These are phyloP conservation scores for Dunaliella primolecta DNA, from an alignment of 139 green algal genomes.

Conservation along the genomic window DNA sequence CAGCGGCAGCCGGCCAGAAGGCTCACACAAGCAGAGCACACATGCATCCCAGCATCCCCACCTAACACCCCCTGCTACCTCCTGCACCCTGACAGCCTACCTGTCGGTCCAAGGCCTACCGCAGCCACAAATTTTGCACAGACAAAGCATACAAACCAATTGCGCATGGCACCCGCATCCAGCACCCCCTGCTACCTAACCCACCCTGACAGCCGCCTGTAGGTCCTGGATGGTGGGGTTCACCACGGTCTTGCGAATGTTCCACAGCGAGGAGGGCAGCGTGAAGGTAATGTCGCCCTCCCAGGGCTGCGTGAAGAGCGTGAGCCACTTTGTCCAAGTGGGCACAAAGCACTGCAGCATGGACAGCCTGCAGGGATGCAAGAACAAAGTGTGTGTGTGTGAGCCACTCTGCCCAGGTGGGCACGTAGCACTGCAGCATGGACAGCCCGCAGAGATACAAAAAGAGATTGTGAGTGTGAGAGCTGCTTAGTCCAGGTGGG, in stretches of 20 bases:
- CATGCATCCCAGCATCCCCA: too few species aligned
- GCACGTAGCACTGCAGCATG: neutral
- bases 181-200: too few species aligned
- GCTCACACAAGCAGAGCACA: too few species aligned
- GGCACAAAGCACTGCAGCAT: slow-evolving; percentile 74
- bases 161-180: too few species aligned
- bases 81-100: too few species aligned
- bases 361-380: slow-evolving; percentile 31
- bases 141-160: too few species aligned
- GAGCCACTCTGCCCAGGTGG: neutral
- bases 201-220: neutral
- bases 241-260: slow-evolving; percentile 71
- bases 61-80: too few species aligned
- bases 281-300: slow-evolving; percentile 92
- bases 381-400: neutral
- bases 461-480: too few species aligned
- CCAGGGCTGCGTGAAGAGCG: slow-evolving; percentile 83
- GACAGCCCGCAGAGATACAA: too few species aligned
- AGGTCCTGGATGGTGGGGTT: slow-evolving; percentile 56
- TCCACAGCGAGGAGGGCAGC: slow-evolving; percentile 60
- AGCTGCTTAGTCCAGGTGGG: slow-evolving; percentile 65
- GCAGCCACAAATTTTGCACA: too few species aligned
- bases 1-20: too few species aligned
- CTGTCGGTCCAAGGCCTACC: too few species aligned
- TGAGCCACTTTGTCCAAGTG: slow-evolving; percentile 65